These are phyloP conservation scores for Parietaria judaica DNA, from an alignment of 306 rosid genomes.

Conservation along the genomic window DNA sequence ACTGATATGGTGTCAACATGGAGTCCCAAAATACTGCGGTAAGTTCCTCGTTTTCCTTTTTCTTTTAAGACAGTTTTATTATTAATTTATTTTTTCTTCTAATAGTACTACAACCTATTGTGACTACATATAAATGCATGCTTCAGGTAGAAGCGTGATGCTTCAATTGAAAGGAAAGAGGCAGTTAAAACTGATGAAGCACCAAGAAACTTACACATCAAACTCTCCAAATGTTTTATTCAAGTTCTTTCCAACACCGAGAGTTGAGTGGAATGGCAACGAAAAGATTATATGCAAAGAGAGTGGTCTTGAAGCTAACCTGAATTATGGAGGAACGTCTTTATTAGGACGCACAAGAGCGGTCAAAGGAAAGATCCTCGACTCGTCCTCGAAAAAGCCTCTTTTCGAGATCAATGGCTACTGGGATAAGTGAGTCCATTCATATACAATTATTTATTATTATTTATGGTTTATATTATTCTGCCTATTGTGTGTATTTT, in stretches of 20 bases:
- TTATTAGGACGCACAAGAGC: slow-evolving; percentile 49
- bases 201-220: slow-evolving; percentile 77
- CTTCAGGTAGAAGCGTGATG: slow-evolving; percentile 62
- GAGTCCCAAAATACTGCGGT: slow-evolving; percentile 66
- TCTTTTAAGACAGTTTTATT: too few relatives aligned
- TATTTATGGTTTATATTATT: too few relatives aligned
- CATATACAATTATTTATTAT: too few relatives aligned
- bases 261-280: slow-evolving; percentile 62
- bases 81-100: too few relatives aligned
- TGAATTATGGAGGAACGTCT: slow-evolving; percentile 39
- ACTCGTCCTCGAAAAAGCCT: slow-evolving; percentile 34
- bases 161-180: slow-evolving; percentile 57
- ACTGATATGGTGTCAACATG: slow-evolving; percentile 60
- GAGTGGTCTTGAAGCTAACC: slow-evolving; percentile 60
- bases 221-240: slow-evolving; percentile 48
- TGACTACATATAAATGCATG: not conserved
- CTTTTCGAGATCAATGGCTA: slow-evolving; percentile 74
- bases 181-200: slow-evolving; percentile 54
- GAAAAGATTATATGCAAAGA: slow-evolving; percentile 48
- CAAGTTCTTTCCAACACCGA: slow-evolving; percentile 56
- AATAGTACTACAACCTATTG: too few relatives aligned
- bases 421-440: slow-evolving; percentile 64
- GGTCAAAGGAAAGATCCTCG: slow-evolving; percentile 56
- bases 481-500: too few relatives aligned
- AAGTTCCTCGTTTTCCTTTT: slow-evolving; percentile 5